These are phyloP conservation scores for Carex cristatella DNA, from an alignment of 176 grass and related monocot species.

Conservation along the genomic window DNA sequence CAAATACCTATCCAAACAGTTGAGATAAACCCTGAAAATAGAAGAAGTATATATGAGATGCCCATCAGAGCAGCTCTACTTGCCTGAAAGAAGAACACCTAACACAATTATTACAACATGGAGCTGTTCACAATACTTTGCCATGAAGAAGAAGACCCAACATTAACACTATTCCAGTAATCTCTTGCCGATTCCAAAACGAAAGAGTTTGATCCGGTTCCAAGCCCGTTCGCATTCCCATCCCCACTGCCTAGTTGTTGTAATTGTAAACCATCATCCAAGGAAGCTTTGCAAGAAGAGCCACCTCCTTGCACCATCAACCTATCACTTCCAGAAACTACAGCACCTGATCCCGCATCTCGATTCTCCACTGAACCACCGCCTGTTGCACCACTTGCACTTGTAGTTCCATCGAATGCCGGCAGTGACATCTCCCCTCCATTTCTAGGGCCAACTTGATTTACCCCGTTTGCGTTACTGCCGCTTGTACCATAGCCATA, in stretches of 20 bases:
- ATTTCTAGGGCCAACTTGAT: neutral
- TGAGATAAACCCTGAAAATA: neutral
- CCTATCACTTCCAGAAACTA: neutral
- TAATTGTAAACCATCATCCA: conserved; percentile 2
- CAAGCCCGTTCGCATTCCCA: neutral
- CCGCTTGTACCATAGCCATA: conserved; percentile 7
- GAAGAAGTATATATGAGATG: neutral
- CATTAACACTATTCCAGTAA: conserved; percentile 5
- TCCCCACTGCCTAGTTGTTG: neutral
- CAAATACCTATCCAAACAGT: neutral
- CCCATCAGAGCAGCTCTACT: conserved; percentile 1
- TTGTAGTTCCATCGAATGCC: neutral
- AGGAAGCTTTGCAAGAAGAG: neutral
- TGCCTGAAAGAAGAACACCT: neutral
- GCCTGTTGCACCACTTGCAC: neutral
- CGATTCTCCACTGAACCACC: conserved; percentile 5
- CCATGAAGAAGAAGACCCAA: conserved; percentile 15
- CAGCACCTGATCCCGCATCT: neutral
- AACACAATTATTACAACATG: conserved; percentile 9
- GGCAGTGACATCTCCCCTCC: neutral
- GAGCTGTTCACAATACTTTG: conserved; percentile 24
- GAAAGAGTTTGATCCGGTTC: neutral
- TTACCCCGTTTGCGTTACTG: neutral
- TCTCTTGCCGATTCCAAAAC: conserved; percentile 3
- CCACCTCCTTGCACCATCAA: conserved; percentile 13